A percentile compares a stretch with the other conserved stretches of the same genome.
Evolutionary conservation across 1,139 yeast species (phyloP).

Genomic region (Taphrina wiesneri): DNA sequence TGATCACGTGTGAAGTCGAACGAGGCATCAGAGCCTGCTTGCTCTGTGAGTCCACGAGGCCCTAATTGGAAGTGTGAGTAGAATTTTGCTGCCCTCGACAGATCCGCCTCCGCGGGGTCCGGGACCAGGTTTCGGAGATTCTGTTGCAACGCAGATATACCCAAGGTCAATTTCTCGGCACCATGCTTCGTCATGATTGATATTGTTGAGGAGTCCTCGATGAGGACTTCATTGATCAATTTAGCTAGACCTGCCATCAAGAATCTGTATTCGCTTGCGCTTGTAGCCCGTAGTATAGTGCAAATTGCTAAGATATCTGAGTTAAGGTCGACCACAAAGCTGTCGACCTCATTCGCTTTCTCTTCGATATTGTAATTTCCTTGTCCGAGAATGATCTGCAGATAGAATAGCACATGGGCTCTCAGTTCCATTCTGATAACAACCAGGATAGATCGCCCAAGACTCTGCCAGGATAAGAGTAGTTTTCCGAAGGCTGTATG

Average conservation of each 20-base stretch:
- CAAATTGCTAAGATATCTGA: constrained; percentile 16
- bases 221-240: constrained; percentile 34
- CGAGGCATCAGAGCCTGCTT: not conserved
- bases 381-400: constrained; percentile 18
- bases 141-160: constrained; percentile 33
- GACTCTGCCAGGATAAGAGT: constrained; percentile 14
- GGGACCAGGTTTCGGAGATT: constrained; percentile 29
- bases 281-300: not conserved
- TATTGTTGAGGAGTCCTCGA: constrained; percentile 12
- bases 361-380: constrained; percentile 33
- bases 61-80: constrained; percentile 3
- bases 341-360: constrained; percentile 28
- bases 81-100: constrained; percentile 27
- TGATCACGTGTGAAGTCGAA: constrained; percentile 19
- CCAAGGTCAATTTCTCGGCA: constrained; percentile 30
- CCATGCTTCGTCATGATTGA: constrained; percentile 23
- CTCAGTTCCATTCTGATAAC: constrained; percentile 33
- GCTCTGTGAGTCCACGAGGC: constrained; percentile 16
- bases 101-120: constrained; percentile 24
- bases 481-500: constrained; percentile 19
- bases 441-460: constrained; percentile 16
- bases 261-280: constrained; percentile 11
- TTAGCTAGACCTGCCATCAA: constrained; percentile 29
- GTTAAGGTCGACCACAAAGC: constrained; percentile 29
- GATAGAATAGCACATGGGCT: constrained; percentile 31